Evolutionary conservation across 768 basidiomycete species (phyloP).

Genomic region (Pisolithus tinctorius): DNA sequence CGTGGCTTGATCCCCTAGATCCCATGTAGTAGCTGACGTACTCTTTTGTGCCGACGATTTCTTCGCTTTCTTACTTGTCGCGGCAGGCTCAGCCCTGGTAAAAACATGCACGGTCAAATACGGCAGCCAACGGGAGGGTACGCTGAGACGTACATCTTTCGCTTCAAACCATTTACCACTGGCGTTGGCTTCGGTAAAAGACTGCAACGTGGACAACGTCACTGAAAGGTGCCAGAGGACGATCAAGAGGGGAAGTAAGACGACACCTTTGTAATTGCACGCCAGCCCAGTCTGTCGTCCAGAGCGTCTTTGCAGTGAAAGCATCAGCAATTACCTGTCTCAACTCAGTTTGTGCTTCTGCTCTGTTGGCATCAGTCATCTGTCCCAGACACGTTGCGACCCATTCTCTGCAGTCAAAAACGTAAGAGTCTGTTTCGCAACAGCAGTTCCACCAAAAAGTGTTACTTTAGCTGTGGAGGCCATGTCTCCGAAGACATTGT

Average conservation of each 20-base stretch:
- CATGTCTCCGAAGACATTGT: conserved; percentile 72
- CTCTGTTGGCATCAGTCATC: conserved; percentile 83
- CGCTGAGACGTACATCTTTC: conserved; percentile 51
- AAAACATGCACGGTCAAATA: conserved; percentile 6
- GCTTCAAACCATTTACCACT: conserved; percentile 50
- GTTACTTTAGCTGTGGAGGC: conserved; percentile 76
- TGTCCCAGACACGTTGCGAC: conserved; percentile 89
- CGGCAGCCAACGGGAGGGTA: background rate
- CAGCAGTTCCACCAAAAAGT: background rate
- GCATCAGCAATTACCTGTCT: conserved; percentile 96
- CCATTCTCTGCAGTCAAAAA: conserved; percentile 66
- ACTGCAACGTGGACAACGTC: conserved; percentile 30
- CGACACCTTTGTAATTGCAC: conserved; percentile 80
- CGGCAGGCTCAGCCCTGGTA: conserved; percentile 32
- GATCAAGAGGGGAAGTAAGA: background rate
- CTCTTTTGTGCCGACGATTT: conserved; percentile 40
- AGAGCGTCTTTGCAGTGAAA: conserved; percentile 75
- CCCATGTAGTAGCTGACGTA: conserved; percentile 31
- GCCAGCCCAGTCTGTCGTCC: conserved; percentile 91
- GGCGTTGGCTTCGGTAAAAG: conserved; percentile 55
- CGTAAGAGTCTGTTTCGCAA: background rate
- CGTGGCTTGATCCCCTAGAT: conserved; percentile 61
- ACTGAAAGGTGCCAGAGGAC: conserved; percentile 12
- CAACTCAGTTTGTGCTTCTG: conserved; percentile 87
- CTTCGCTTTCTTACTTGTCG: conserved; percentile 58